phyloP scores from a whole-genome alignment of 306 rosid genomes.

The Trichosanthes truncata region DNA sequence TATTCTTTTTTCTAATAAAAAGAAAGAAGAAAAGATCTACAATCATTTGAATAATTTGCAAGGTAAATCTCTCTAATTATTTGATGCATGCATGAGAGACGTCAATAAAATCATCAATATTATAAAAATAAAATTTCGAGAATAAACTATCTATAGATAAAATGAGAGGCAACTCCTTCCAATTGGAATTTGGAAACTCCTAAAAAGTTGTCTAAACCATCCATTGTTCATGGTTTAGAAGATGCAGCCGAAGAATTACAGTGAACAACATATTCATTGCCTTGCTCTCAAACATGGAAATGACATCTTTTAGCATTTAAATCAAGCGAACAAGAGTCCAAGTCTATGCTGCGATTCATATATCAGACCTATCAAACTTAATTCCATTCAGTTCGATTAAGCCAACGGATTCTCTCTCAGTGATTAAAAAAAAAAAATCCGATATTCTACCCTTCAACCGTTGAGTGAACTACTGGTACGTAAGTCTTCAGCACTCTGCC shows the following conservation, averaged over 20 bases:
- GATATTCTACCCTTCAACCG: background rate
- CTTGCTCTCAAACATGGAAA: background rate
- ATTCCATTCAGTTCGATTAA: background rate
- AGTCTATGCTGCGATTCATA: background rate
- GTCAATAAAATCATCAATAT: background rate
- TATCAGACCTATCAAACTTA: background rate
- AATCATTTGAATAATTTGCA: background rate
- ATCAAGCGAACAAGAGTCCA: background rate
- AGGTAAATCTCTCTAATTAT: background rate
- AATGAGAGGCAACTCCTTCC: background rate
- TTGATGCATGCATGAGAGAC: background rate
- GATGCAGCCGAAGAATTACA: background rate
- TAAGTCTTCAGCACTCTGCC: background rate
- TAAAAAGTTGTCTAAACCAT: background rate
- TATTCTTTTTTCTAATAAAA: background rate
- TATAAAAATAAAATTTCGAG: background rate
- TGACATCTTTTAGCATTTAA: background rate
- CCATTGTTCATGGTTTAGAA: background rate
- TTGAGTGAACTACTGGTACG: background rate
- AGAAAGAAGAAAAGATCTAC: background rate
- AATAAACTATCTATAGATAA: background rate
- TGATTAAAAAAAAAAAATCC: background rate
- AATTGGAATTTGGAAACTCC: background rate
- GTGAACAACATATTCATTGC: background rate
- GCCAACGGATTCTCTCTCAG: background rate